A percentile compares a stretch with the other conserved stretches of the same genome.
These are phyloP conservation scores for Rhizophora apiculata DNA, from an alignment of 345 rosid genomes.

Conservation along the genomic window DNA sequence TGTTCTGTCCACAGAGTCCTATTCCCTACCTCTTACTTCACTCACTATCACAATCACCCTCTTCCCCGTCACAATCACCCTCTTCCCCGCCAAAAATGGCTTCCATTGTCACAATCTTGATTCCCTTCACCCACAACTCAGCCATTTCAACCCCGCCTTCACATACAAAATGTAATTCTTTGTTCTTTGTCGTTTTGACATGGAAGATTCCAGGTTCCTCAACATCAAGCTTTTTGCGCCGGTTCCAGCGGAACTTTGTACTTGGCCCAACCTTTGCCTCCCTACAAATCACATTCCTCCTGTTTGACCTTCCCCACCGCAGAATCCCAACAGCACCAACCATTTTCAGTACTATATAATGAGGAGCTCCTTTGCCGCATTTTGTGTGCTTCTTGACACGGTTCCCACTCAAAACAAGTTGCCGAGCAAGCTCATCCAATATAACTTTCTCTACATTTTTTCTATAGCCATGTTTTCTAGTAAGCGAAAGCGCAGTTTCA, in stretches of 20 bases:
- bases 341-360: constrained; percentile 57
- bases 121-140: constrained; percentile 86
- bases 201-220: constrained; percentile 61
- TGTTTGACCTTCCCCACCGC: constrained; percentile 73
- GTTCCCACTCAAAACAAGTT: constrained; percentile 48
- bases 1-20: too few species aligned
- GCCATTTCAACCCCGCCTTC: constrained; percentile 73
- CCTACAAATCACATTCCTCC: constrained; percentile 63
- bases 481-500: constrained; percentile 59
- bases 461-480: constrained; percentile 23
- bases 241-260: constrained; percentile 42
- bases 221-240: constrained; percentile 39
- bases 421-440: constrained; percentile 61
- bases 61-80: constrained; percentile 3
- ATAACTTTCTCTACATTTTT: constrained; percentile 51
- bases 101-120: constrained; percentile 70
- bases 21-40: too few species aligned
- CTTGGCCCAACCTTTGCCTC: constrained; percentile 64
- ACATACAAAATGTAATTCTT: constrained; percentile 77
- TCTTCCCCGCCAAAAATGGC: constrained; percentile 29
- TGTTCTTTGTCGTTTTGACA: constrained; percentile 61
- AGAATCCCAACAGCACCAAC: constrained; percentile 47
- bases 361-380: constrained; percentile 74
- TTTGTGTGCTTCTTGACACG: constrained; percentile 73
- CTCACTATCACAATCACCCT: background rate